A percentile compares a stretch with the other conserved stretches of the same genome.
phyloP scores from a whole-genome alignment of 1,284 basidiomycete species.

The Irpex sp. region DNA sequence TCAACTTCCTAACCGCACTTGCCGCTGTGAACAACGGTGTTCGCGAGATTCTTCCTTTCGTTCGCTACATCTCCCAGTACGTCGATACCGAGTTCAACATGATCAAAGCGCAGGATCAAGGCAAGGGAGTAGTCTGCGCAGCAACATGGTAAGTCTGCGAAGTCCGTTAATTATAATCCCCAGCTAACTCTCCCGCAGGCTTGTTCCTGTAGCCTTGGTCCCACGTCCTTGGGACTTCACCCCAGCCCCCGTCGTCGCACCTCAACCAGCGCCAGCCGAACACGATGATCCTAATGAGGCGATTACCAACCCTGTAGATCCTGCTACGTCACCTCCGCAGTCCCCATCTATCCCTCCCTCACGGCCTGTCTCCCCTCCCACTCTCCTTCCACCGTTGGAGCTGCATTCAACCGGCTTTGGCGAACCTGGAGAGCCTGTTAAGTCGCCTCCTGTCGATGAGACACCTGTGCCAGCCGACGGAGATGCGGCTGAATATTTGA shows the following conservation, averaged over 20 bases:
- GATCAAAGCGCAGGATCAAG: slow-evolving; percentile 61
- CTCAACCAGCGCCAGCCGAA: slow-evolving; percentile 2
- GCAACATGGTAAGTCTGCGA: slow-evolving; percentile 63
- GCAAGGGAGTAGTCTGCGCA: slow-evolving; percentile 77
- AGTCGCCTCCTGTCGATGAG: slow-evolving; percentile 12
- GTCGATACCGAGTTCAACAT: slow-evolving; percentile 66
- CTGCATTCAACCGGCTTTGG: slow-evolving; percentile 9
- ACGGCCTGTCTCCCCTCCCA: slow-evolving; percentile 6
- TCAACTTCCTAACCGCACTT: slow-evolving; percentile 71
- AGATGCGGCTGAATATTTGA: neutral
- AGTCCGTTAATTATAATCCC: no score
- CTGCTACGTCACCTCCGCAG: neutral
- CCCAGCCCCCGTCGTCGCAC: slow-evolving; percentile 29
- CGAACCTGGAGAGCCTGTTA: slow-evolving; percentile 3
- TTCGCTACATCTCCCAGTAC: slow-evolving; percentile 75
- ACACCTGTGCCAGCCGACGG: slow-evolving; percentile 9
- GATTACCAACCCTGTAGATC: slow-evolving; percentile 8
- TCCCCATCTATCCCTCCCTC: slow-evolving; percentile 1
- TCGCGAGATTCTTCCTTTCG: slow-evolving; percentile 73
- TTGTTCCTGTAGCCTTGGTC: slow-evolving; percentile 74
- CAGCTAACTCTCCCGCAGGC: slow-evolving; percentile 35
- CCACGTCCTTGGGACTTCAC: slow-evolving; percentile 77
- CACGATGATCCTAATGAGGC: neutral
- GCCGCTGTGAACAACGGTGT: slow-evolving; percentile 66
- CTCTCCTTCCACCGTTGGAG: slow-evolving; percentile 13